Conservation (phyloP, 2,329 filamentous ascomycete genomes). For the Alternaria brassicae region DNA sequence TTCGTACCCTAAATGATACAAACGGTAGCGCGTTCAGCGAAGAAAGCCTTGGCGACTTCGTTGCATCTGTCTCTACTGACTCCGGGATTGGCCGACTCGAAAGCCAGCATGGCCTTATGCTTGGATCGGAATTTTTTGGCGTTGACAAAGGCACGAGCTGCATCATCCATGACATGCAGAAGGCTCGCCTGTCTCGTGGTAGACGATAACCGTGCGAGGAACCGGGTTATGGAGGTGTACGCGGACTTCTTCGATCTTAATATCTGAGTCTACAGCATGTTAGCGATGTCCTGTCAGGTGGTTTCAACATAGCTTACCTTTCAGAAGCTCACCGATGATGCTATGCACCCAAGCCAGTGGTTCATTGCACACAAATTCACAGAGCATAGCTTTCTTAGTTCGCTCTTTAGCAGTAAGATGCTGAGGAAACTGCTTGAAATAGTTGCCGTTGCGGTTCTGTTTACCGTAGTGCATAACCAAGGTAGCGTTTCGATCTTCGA, state of each 20-base stretch:
- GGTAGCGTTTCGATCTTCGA: not conserved
- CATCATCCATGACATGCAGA: no score
- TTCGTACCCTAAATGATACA: fast-evolving
- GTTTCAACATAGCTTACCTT: not conserved
- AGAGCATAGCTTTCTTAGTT: not conserved
- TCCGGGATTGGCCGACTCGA: no score
- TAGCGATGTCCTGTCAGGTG: fast-evolving
- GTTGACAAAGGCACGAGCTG: no score
- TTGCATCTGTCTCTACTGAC: no score
- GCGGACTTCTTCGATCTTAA: not conserved
- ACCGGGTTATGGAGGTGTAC: not conserved
- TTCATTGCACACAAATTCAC: not conserved
- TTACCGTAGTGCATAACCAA: not conserved
- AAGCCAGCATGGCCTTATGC: no score
- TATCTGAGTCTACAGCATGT: not conserved
- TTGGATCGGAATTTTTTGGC: no score
- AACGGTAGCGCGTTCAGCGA: no score
- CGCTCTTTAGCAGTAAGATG: not conserved
- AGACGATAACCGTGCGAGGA: not conserved
- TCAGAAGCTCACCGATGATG: not conserved
- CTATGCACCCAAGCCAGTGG: not conserved
- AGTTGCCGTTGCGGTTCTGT: not conserved
- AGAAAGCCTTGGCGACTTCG: no score
- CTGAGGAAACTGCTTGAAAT: not conserved
- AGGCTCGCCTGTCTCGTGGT: no score